Evolutionary conservation across 495 filamentous ascomycete species (phyloP).

Genomic region (Delitschia confertaspora): DNA sequence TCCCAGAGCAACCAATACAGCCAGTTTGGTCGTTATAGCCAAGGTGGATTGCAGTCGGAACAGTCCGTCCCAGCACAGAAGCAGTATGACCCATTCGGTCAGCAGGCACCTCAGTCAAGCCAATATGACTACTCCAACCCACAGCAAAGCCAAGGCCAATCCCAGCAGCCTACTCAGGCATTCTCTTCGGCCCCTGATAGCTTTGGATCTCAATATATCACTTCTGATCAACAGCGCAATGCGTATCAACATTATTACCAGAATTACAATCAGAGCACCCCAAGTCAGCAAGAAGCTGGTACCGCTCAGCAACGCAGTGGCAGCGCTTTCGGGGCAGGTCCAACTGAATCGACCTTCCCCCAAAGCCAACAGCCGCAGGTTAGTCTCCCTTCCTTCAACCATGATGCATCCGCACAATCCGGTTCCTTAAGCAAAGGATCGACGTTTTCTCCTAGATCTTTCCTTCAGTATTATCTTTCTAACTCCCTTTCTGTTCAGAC

Average conservation of each 20-base stretch:
- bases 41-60: conserved; percentile 47
- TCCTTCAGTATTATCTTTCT: background rate
- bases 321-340: conserved; percentile 67
- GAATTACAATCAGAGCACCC: conserved; percentile 58
- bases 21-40: conserved; percentile 65
- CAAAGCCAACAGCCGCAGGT: conserved; percentile 35
- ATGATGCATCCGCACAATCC: background rate
- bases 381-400: conserved; percentile 12
- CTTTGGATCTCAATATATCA: conserved; percentile 72
- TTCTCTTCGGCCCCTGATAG: conserved; percentile 70
- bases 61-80: conserved; percentile 59
- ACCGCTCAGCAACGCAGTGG: conserved; percentile 58
- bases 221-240: conserved; percentile 63
- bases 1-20: conserved; percentile 38
- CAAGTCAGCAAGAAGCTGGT: conserved; percentile 63
- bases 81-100: conserved; percentile 77
- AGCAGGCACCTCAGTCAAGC: conserved; percentile 51
- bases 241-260: conserved; percentile 72
- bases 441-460: no score
- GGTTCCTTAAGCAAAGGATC: no score
- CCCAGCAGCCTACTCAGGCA: conserved; percentile 42
- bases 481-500: conserved; percentile 39
- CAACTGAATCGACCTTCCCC: conserved; percentile 57
- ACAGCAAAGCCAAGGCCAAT: conserved; percentile 37
- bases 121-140: conserved; percentile 50